These are phyloP conservation scores for Lenzites betulinus DNA, from an alignment of 768 basidiomycete species.

Conservation along the genomic window DNA sequence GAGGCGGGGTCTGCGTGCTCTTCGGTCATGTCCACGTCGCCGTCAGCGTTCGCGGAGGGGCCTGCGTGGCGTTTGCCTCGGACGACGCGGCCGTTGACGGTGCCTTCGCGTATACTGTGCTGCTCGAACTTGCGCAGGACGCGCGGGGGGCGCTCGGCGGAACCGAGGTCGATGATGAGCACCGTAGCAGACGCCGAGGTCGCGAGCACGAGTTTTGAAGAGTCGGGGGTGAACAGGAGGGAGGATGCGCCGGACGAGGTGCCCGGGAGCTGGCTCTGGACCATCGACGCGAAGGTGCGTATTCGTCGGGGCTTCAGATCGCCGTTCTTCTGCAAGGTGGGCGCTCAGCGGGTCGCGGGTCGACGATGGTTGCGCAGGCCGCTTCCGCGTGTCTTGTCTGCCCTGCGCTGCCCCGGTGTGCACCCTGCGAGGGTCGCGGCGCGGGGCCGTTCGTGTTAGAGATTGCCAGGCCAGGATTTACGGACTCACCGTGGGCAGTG, in stretches of 20 bases:
- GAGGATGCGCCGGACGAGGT: conserved; percentile 60
- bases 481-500: no score
- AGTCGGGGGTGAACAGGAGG: conserved; percentile 82
- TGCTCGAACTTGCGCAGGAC: conserved; percentile 79
- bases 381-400: no score
- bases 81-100: conserved; percentile 51
- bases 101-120: conserved; percentile 51
- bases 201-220: conserved; percentile 77
- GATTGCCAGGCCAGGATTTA: no score
- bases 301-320: conserved; percentile 66
- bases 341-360: no score
- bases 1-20: conserved; percentile 16
- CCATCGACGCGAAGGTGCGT: conserved; percentile 60
- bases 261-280: conserved; percentile 54
- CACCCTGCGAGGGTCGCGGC: no score
- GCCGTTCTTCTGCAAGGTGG: conserved; percentile 40
- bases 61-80: conserved; percentile 33
- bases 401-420: no score
- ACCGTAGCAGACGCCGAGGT: conserved; percentile 64
- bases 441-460: no score
- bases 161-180: conserved; percentile 71
- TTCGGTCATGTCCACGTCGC: conserved; percentile 44
- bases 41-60: conserved; percentile 31
- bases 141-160: conserved; percentile 41
- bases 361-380: no score